These are phyloP conservation scores for Telopea speciosissima DNA, from an alignment of 177 flowering plant genomes.

Conservation along the genomic window DNA sequence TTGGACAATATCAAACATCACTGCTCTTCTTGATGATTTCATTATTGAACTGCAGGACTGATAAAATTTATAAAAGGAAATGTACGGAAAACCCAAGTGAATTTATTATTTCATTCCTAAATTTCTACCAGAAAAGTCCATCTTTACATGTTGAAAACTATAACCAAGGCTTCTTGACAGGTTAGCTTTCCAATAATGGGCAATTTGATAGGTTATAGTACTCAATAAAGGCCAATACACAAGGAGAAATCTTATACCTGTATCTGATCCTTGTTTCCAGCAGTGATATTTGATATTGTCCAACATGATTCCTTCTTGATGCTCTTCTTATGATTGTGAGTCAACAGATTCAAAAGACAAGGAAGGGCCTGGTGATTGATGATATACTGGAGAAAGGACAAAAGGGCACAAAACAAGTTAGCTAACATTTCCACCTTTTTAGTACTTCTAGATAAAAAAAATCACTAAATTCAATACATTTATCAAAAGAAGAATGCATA, in stretches of 20 bases:
- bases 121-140: too few species aligned
- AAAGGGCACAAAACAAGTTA: neutral
- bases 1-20: slow-evolving; percentile 84
- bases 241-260: slow-evolving; percentile 36
- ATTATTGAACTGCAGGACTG: too few species aligned
- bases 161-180: too few species aligned
- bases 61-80: too few species aligned
- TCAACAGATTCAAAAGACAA: slow-evolving; percentile 58
- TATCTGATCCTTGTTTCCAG: slow-evolving; percentile 79
- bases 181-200: too few species aligned
- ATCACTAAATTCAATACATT: neutral
- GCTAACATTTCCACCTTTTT: neutral
- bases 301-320: slow-evolving; percentile 89
- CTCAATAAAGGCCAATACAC: neutral
- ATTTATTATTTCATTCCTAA: too few species aligned
- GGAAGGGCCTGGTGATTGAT: slow-evolving; percentile 62
- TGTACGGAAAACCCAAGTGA: too few species aligned
- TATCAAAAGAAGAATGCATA: too few species aligned
- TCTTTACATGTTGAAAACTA: too few species aligned
- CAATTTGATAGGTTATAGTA: neutral
- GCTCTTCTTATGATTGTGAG: slow-evolving; percentile 73
- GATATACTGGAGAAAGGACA: slow-evolving; percentile 32
- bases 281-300: slow-evolving; percentile 86
- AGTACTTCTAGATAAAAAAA: neutral
- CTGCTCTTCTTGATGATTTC: slow-evolving; percentile 28